These are phyloP conservation scores for Ceratobasidium sp. DNA, from an alignment of 1,284 basidiomycete genomes.

Conservation along the genomic window DNA sequence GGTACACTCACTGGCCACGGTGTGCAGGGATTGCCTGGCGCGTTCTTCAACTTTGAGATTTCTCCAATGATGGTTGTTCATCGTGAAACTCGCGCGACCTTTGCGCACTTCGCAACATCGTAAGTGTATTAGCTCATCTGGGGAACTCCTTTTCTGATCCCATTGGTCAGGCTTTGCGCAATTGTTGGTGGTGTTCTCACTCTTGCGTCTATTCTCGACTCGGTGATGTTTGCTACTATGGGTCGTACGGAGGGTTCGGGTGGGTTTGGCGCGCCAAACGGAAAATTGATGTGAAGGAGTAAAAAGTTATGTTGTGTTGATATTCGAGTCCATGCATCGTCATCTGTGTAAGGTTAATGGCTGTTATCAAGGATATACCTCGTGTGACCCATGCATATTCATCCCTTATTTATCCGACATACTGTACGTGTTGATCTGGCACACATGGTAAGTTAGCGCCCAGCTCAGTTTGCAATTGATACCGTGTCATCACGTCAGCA, in stretches of 20 bases:
- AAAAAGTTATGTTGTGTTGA: not conserved
- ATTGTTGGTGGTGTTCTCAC: slow-evolving; percentile 98
- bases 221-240: slow-evolving; percentile 83
- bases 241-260: slow-evolving; percentile 69
- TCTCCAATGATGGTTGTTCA: slow-evolving; percentile 95
- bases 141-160: not conserved
- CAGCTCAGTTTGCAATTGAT: too few relatives aligned
- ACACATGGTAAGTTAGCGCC: too few relatives aligned
- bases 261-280: slow-evolving; percentile 56
- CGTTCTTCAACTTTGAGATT: slow-evolving; percentile 98
- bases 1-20: slow-evolving; percentile 87
- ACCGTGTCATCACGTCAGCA: too few relatives aligned
- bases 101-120: slow-evolving; percentile 98
- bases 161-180: slow-evolving; percentile 81
- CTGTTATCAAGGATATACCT: too few relatives aligned
- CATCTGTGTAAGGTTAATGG: slow-evolving; percentile 7
- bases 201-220: slow-evolving; percentile 91
- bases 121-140: slow-evolving; percentile 58
- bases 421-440: too few relatives aligned
- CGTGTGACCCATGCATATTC: too few relatives aligned
- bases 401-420: too few relatives aligned
- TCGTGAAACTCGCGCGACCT: slow-evolving; percentile 89
- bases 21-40: slow-evolving; percentile 77
- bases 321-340: slow-evolving; percentile 22
- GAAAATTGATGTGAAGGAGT: slow-evolving; percentile 47